Evolutionary conservation across 176 grass and related monocot species (phyloP).

Genomic region (Eremochloa ophiuroides): DNA sequence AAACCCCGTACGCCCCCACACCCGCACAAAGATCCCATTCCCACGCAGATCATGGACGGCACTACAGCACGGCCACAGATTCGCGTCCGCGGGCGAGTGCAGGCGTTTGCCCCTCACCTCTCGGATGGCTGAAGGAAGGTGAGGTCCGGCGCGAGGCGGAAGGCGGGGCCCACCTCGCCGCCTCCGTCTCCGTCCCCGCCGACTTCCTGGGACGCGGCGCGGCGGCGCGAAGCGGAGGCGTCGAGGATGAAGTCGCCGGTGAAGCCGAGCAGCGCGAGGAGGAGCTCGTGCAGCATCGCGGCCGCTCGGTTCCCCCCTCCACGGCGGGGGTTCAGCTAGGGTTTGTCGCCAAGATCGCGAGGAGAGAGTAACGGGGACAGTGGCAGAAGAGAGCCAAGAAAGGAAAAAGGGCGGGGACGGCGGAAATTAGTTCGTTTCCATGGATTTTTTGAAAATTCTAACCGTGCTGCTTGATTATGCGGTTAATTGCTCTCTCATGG

Average conservation of each 20-base stretch:
- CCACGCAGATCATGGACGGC: neutral
- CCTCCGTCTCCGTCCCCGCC: neutral
- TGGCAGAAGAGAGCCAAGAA: too few relatives aligned
- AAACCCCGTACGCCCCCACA: neutral
- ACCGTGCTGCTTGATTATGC: neutral
- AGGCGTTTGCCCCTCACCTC: constrained; percentile 39
- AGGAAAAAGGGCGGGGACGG: constrained; percentile 5
- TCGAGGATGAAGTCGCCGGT: constrained; percentile 91
- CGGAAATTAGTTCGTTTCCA: neutral
- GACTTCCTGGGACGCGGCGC: constrained; percentile 17
- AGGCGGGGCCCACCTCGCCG: constrained; percentile 43
- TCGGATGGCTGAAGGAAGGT: constrained; percentile 86
- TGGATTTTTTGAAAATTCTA: neutral
- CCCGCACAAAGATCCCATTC: constrained; percentile 17
- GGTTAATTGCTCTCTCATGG: neutral
- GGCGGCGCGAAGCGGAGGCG: neutral
- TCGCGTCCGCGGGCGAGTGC: neutral
- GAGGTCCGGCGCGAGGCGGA: constrained; percentile 85
- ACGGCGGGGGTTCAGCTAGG: constrained; percentile 31
- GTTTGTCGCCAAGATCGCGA: constrained; percentile 25
- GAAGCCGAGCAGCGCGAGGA: constrained; percentile 86
- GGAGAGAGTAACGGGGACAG: neutral
- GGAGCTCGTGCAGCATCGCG: constrained; percentile 89
- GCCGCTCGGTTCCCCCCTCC: neutral
- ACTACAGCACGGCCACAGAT: neutral